phyloP scores from a whole-genome alignment of 345 rosid genomes.

The Microthlaspi erraticum region DNA sequence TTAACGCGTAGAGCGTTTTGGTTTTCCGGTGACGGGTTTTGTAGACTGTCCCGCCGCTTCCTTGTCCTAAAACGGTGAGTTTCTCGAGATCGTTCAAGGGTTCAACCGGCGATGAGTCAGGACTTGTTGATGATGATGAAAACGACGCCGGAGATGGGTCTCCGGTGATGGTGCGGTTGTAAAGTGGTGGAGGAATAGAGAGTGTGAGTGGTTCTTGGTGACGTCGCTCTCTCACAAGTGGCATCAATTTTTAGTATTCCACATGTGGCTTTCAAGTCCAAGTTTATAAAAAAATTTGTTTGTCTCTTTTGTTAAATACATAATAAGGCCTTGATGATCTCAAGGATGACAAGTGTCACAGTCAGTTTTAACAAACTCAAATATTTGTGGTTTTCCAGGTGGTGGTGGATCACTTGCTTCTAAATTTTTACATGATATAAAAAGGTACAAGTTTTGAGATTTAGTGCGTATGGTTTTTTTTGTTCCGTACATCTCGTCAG shows the following conservation, averaged over 20 bases:
- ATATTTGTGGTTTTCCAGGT: conserved; percentile 35
- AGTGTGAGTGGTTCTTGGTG: conserved; percentile 60
- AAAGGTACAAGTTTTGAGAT: conserved; percentile 17
- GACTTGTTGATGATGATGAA: conserved; percentile 35
- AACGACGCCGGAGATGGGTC: neutral
- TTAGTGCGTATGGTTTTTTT: neutral
- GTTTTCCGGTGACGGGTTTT: conserved; percentile 55
- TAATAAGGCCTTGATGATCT: neutral
- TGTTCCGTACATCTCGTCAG: conserved; percentile 14
- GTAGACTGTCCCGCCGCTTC: conserved; percentile 65
- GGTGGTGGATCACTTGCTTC: neutral
- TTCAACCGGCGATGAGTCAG: conserved; percentile 49
- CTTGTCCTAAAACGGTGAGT: conserved; percentile 60
- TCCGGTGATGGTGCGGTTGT: conserved; percentile 18
- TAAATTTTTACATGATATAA: conserved; percentile 14
- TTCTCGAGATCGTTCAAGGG: conserved; percentile 56
- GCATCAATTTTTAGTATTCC: conserved; percentile 47
- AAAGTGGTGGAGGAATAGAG: conserved; percentile 50
- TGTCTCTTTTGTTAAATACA: neutral
- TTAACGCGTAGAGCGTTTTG: conserved; percentile 52
- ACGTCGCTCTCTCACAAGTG: conserved; percentile 66
- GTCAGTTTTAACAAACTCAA: conserved; percentile 32
- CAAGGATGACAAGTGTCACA: conserved; percentile 18
- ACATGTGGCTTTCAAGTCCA: conserved; percentile 28
- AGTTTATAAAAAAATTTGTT: conserved; percentile 20